Conservation (phyloP, 1,284 basidiomycete species). For the Puccinia novopanici region DNA sequence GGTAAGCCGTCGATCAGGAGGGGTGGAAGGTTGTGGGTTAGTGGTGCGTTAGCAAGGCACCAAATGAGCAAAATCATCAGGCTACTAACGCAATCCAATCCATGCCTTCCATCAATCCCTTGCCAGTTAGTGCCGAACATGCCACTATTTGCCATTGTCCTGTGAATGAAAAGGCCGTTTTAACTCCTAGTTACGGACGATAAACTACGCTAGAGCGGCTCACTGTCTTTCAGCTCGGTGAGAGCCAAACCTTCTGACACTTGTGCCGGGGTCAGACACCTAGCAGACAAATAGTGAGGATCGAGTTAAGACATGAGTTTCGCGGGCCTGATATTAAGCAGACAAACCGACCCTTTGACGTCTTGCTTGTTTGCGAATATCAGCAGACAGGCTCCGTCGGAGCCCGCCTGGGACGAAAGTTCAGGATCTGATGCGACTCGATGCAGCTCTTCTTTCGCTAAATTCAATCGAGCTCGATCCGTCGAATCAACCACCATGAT, state of each 20-base stretch:
- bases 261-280: slow-evolving; percentile 61
- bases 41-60: neutral
- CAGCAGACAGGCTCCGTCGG: slow-evolving; percentile 59
- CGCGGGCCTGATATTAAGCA: neutral
- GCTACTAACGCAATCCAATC: slow-evolving; percentile 51
- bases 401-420: slow-evolving; percentile 35
- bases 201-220: slow-evolving; percentile 14
- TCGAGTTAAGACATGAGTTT: too few relatives aligned
- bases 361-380: slow-evolving; percentile 65
- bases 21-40: neutral
- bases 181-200: neutral
- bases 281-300: slow-evolving; percentile 8
- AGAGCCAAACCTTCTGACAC: slow-evolving; percentile 62
- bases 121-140: slow-evolving; percentile 62
- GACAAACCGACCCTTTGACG: slow-evolving; percentile 56
- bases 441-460: slow-evolving; percentile 62
- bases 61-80: neutral
- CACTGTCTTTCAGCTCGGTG: slow-evolving; percentile 61
- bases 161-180: neutral
- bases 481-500: slow-evolving; percentile 64
- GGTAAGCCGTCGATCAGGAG: neutral
- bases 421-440: slow-evolving; percentile 57
- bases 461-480: slow-evolving; percentile 61
- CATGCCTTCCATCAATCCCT: slow-evolving; percentile 53
- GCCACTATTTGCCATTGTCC: slow-evolving; percentile 64